phyloP scores from a whole-genome alignment of 2,329 filamentous ascomycete genomes.

The Hypoxylon sp. region DNA sequence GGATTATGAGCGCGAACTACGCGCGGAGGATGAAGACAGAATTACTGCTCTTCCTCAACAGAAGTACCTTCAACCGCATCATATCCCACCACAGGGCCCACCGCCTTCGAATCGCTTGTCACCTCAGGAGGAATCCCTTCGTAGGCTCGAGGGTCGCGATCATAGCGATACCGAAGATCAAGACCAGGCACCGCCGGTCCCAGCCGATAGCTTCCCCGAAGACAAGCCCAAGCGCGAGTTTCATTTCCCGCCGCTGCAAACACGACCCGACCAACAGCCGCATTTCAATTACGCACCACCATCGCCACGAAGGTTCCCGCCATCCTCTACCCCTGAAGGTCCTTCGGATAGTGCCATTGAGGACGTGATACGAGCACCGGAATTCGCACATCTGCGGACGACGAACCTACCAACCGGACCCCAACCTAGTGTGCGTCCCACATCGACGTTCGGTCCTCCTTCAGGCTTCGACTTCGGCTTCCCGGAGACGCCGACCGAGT shows the following conservation, averaged over 20 bases:
- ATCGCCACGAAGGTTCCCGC: slow-evolving; percentile 58
- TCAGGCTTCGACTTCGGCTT: slow-evolving; percentile 85
- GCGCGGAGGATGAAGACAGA: slow-evolving; percentile 85
- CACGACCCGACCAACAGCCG: slow-evolving; percentile 63
- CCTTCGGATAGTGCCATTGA: slow-evolving; percentile 26
- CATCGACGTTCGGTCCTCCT: slow-evolving; percentile 71
- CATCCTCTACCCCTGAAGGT: slow-evolving; percentile 32
- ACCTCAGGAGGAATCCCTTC: slow-evolving; percentile 63
- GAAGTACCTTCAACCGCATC: slow-evolving; percentile 73
- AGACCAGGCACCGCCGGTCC: slow-evolving; percentile 32
- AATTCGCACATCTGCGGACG: slow-evolving; percentile 71
- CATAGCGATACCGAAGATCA: slow-evolving; percentile 61
- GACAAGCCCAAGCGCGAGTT: slow-evolving; percentile 62
- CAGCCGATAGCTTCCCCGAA: slow-evolving; percentile 51
- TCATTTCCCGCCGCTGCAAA: slow-evolving; percentile 70
- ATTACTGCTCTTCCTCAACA: slow-evolving; percentile 84
- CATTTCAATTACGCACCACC: slow-evolving; percentile 73
- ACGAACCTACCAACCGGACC: slow-evolving; percentile 55
- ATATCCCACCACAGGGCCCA: slow-evolving; percentile 56
- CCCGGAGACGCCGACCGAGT: slow-evolving; percentile 85
- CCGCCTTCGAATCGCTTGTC: slow-evolving; percentile 54
- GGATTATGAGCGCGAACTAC: slow-evolving; percentile 83
- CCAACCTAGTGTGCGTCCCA: slow-evolving; percentile 59
- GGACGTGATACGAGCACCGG: slow-evolving; percentile 61
- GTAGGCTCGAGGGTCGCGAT: slow-evolving; percentile 64